A percentile compares a stretch with the other conserved stretches of the same genome.
Evolutionary conservation across 2,329 filamentous ascomycete genomes (phyloP).

Genomic region (Cladophialophora chaetospira): DNA sequence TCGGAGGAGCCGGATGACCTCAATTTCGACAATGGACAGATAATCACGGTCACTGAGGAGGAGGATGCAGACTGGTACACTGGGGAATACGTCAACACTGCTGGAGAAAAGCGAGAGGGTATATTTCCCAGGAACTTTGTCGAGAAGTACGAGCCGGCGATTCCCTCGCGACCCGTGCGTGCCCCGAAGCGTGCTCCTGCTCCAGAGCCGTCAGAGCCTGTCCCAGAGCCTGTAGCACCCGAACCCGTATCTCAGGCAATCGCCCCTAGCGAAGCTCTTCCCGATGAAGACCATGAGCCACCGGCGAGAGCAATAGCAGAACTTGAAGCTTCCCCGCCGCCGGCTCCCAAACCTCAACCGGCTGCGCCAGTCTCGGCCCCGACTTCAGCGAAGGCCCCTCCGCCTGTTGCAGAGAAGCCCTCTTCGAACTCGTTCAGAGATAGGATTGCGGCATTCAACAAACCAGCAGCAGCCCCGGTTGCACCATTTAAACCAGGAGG

Average conservation of each 20-base stretch:
- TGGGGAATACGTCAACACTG: slow-evolving; percentile 63
- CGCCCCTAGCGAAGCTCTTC: slow-evolving; percentile 35
- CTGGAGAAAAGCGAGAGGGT: slow-evolving; percentile 75
- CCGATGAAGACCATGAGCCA: slow-evolving; percentile 19
- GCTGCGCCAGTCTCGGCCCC: slow-evolving; percentile 36
- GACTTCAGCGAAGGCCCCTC: slow-evolving; percentile 52
- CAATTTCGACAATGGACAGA: slow-evolving; percentile 78
- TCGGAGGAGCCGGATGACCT: slow-evolving; percentile 95
- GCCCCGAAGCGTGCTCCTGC: slow-evolving; percentile 60
- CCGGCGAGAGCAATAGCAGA: slow-evolving; percentile 29
- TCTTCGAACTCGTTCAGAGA: slow-evolving; percentile 80
- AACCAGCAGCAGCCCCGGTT: slow-evolving; percentile 77
- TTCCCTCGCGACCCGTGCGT: slow-evolving; percentile 81
- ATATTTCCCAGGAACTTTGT: slow-evolving; percentile 98
- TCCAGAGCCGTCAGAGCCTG: slow-evolving; percentile 55
- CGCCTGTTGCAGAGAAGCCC: slow-evolving; percentile 71
- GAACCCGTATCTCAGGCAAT: slow-evolving; percentile 33
- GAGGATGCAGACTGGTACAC: slow-evolving; percentile 89
- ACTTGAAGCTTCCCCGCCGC: slow-evolving; percentile 32
- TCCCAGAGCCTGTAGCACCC: slow-evolving; percentile 34
- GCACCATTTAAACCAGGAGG: slow-evolving; percentile 82
- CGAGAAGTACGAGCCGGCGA: slow-evolving; percentile 88
- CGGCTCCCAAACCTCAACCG: slow-evolving; percentile 35
- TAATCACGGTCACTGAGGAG: slow-evolving; percentile 90
- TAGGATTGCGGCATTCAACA: slow-evolving; percentile 96